phyloP scores from a whole-genome alignment of 148 eudicot species.

The Linanthus parryae region DNA sequence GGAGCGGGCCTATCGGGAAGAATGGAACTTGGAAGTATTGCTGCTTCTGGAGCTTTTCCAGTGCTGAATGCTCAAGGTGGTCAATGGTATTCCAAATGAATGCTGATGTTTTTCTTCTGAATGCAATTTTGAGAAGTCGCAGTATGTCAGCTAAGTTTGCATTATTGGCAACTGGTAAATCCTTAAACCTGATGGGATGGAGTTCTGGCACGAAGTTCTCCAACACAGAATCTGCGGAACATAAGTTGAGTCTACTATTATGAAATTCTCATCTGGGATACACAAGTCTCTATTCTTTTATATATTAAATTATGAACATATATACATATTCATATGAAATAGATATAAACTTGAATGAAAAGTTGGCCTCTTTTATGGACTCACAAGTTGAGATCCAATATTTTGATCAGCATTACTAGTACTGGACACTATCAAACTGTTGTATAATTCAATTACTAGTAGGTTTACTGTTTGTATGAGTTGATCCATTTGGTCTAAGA shows the following conservation, averaged over 20 bases:
- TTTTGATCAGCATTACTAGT: not conserved
- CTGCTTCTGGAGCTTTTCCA: not conserved
- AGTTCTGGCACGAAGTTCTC: not conserved
- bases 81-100: not conserved
- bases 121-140: not conserved
- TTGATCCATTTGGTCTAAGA: no score
- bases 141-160: not conserved
- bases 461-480: no score
- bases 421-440: no score
- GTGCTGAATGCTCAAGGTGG: not conserved
- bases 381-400: not conserved
- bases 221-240: not conserved
- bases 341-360: not conserved
- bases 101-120: not conserved
- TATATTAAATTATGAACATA: not conserved
- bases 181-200: constrained; percentile 1
- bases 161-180: not conserved
- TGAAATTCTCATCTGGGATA: not conserved
- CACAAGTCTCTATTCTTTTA: not conserved
- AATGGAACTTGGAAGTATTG: constrained; percentile 1
- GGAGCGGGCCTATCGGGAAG: constrained; percentile 16
- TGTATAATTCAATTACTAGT: no score
- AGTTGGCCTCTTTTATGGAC: not conserved
- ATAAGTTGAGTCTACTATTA: not conserved
- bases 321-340: not conserved